Percentiles rank a stretch among this genome's conserved stretches.
phyloP scores from a whole-genome alignment of 2,329 filamentous ascomycete genomes.

The Sodiomyces alkalinus region DNA sequence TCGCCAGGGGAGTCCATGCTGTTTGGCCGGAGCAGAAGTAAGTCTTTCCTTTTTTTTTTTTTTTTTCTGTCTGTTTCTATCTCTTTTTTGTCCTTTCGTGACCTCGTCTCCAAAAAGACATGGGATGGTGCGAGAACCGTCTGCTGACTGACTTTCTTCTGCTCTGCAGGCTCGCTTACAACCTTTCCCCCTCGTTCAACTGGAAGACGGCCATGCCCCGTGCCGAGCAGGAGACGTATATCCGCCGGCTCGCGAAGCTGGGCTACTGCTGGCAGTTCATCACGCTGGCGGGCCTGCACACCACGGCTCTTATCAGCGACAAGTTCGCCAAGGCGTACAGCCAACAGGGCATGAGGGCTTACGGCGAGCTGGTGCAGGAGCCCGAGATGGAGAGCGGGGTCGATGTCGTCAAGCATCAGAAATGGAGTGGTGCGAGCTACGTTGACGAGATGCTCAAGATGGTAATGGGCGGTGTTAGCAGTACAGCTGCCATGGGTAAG shows the following conservation, averaged over 20 bases:
- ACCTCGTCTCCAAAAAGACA: conserved; percentile 3
- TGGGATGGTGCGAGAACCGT: no score
- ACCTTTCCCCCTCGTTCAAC: conserved; percentile 98
- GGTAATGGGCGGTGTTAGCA: conserved; percentile 85
- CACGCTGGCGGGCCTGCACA: conserved; percentile 94
- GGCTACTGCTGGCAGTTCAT: conserved; percentile 99
- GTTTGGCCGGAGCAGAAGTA: conserved; percentile 95
- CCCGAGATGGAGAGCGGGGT: conserved; percentile 84
- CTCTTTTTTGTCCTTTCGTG: not conserved
- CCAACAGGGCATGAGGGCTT: conserved; percentile 80
- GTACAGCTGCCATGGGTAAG: conserved; percentile 90
- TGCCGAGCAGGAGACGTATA: conserved; percentile 92
- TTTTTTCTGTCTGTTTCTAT: not conserved
- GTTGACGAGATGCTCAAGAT: conserved; percentile 93
- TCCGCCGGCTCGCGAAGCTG: conserved; percentile 67
- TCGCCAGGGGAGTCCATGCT: conserved; percentile 83
- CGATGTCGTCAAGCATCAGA: conserved; percentile 97
- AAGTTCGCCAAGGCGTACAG: conserved; percentile 75
- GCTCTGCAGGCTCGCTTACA: conserved; percentile 67
- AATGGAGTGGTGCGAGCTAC: conserved; percentile 93
- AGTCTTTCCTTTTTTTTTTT: conserved; percentile 17
- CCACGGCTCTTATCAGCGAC: conserved; percentile 82
- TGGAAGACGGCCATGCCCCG: conserved; percentile 96
- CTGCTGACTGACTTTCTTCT: no score
- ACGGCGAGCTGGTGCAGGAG: conserved; percentile 94